Evolutionary conservation across 257 asterid genomes (phyloP), one percentile per base, ranked within the genome.

Genomic region (Solanum verrucosum): DNA sequence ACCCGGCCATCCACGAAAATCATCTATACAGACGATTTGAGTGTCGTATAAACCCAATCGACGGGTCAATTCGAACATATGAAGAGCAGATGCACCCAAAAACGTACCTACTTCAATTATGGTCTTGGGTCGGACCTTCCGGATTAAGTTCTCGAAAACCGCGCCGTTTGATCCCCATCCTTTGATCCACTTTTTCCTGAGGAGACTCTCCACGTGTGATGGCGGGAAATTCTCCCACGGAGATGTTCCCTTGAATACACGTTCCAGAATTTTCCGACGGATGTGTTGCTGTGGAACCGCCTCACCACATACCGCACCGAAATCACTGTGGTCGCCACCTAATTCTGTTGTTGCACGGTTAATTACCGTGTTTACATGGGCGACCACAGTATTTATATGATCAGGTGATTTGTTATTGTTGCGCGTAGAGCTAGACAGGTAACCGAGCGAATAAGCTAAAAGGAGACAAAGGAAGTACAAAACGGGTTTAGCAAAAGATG

Each of bases 1-100:
- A 15, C 96, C 95, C 1, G 98, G 96, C 98, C 98, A 95, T 1
- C 98, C 98, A 5, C 98, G 89, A 70, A 93, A 95, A 73, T 95
- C 98, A 87, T 95, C 98, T n/a, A 95, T 90, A 88, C 98, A 95
- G 3, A 95, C 20, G 7, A 95, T 90, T 84, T 89, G 93, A 5
- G 92, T 44, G 27, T 31, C 89, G 2, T 90, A 86, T 20, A 95
- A 91, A 31, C 96, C 95, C 4, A 92, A 52, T n/a, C 70, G 27
- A 27, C 86, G 89, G 1, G 94, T 91, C 85, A 94, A 60, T 37
- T 87, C 85, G 2, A 87, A 91, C 98, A 94, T 94, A 90, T 94
- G 95, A 8, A 92, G 92, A 3, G 98, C 94, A 12, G 98, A 94
- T 14, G 98, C 96, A 8, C 98, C 98, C 2, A 94, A 88, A 78